Evolutionary conservation across 2,329 filamentous ascomycete genomes (phyloP), one percentile per base, ranked within the genome.

Genomic region (Fusarium neocosmosporiellum): DNA sequence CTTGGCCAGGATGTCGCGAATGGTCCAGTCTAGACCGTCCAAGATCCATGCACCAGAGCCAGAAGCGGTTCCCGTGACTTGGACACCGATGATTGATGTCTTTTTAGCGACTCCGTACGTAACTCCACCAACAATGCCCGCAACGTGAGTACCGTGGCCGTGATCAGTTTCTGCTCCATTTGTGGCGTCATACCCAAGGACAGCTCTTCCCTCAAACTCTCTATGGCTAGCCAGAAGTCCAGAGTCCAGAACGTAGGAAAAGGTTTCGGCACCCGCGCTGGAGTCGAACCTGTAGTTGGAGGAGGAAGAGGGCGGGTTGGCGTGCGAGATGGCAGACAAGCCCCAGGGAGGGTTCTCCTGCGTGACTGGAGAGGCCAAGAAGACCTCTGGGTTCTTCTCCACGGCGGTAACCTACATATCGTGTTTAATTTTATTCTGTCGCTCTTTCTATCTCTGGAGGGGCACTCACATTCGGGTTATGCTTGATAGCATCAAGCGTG

Each of bases 11-110:
- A 81, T 74, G 34, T 83, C 80, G 11, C 76, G 73, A 7, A 80
- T 77, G 5, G 79, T 78, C 81, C 81, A 83, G 62, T 71, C 69
- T 2, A 80, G 68, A 1, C 79, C 81, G 3, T 72, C 71, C 2
- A 84, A 39, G 34, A 82, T 50, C 13, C 71, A 65, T 1, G 71
- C 60, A 0, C 31, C n/a, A 0, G 24, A 22, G 1, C 69, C 69
- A 0, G 0, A 0, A 0, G 24, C 14, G 1, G 67, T 13, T 0
- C 68, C 59, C 0, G 67, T 7, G 1, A 71, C 68, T 3, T 71
- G 64, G 0, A 71, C 64, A 7, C 67, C 65, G 0, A 71, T 57
- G 14, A 71, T 41, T 1, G 59, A 65, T 0, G 69, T 70, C 10
- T 71, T 68, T 27, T 71, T 71, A 1, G 69, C 69, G 24, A 71